These are phyloP conservation scores for Cupressus sempervirens DNA, from an alignment of 75 land plant species.

Conservation along the genomic window DNA sequence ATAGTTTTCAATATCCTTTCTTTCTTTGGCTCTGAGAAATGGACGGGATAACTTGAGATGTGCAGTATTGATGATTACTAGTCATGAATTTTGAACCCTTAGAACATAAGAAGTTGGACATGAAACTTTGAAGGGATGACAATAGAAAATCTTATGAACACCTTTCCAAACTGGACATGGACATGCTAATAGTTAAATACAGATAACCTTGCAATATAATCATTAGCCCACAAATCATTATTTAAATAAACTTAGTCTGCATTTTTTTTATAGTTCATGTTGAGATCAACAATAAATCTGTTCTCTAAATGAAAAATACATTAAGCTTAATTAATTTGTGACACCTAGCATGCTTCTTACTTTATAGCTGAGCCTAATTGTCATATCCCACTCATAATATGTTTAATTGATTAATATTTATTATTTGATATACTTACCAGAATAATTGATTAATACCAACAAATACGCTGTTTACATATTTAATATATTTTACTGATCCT, in stretches of 20 bases:
- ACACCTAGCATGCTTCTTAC: no score
- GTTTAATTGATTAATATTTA: no score
- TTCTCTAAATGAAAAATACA: neutral
- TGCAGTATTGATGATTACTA: neutral
- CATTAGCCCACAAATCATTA: neutral
- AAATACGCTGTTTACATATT: no score
- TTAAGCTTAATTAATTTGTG: neutral
- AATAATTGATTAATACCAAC: no score
- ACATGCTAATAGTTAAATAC: neutral
- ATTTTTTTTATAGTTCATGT: neutral
- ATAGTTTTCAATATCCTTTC: neutral
- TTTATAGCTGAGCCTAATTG: no score
- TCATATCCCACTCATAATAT: no score
- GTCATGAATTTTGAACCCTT: neutral
- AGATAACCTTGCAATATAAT: neutral
- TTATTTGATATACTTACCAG: no score
- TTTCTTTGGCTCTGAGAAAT: neutral
- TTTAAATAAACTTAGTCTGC: neutral
- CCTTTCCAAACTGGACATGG: neutral
- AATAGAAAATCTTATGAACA: neutral
- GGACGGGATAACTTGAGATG: neutral
- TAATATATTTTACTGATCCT: no score
- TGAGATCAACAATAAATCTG: neutral
- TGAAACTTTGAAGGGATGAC: neutral
- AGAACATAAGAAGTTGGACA: neutral